Conservation (phyloP, 148 eudicot species). For the Persicaria tinctoria region DNA sequence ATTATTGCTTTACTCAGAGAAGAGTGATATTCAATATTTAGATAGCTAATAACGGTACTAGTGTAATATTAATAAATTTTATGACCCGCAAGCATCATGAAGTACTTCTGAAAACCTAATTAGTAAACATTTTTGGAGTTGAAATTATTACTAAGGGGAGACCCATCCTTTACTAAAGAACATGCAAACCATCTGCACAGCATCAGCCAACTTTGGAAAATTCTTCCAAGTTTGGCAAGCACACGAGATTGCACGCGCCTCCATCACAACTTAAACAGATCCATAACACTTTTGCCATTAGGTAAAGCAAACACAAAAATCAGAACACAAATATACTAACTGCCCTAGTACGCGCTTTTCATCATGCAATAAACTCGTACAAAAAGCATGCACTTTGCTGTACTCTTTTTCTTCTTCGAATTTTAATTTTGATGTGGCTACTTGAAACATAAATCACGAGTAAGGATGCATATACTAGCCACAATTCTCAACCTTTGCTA, state of each 20-base stretch:
- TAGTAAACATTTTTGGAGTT: too few species aligned
- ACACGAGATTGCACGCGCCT: not conserved
- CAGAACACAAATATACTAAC: not conserved
- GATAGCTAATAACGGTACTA: not conserved
- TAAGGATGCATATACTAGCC: not conserved
- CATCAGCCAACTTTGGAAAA: not conserved
- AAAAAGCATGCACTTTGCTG: not conserved
- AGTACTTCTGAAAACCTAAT: not conserved
- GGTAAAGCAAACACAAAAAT: not conserved
- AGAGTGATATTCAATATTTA: not conserved
- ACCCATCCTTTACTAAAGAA: too few species aligned
- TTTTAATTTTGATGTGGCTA: not conserved
- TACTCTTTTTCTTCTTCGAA: not conserved
- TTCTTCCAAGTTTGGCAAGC: not conserved
- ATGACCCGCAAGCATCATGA: not conserved
- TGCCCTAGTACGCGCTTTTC: not conserved
- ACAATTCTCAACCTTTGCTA: too few species aligned
- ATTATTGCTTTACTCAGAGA: not conserved
- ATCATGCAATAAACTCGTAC: too few species aligned
- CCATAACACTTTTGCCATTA: too few species aligned
- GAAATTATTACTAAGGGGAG: too few species aligned
- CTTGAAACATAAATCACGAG: not conserved
- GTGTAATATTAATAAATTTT: not conserved
- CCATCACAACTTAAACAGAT: not conserved
- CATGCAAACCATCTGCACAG: not conserved